A percentile compares a stretch with the other conserved stretches of the same genome.
These are phyloP conservation scores for Ganoderma lingzhi DNA, from an alignment of 1,284 basidiomycete genomes.

Conservation along the genomic window DNA sequence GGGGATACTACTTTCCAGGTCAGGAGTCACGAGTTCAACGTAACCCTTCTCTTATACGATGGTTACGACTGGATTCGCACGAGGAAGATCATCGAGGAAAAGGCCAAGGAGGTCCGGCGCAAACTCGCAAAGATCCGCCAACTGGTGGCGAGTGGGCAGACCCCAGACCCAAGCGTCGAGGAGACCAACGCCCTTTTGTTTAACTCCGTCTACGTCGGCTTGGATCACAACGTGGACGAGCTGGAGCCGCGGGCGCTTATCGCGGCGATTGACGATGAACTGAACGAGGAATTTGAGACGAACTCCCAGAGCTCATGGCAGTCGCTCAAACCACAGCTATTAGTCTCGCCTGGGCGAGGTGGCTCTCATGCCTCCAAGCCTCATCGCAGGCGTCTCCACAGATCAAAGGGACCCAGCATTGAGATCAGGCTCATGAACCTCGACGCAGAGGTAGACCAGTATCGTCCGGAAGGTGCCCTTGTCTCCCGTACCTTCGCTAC, in stretches of 20 bases:
- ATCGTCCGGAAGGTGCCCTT: constrained; percentile 61
- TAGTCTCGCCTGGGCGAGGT: constrained; percentile 48
- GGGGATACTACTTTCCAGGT: constrained; percentile 61
- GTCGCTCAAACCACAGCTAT: constrained; percentile 61
- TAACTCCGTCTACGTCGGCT: constrained; percentile 92
- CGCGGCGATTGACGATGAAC: constrained; percentile 91
- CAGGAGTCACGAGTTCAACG: constrained; percentile 66
- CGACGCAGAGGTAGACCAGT: constrained; percentile 73
- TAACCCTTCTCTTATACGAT: constrained; percentile 82
- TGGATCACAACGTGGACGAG: constrained; percentile 76
- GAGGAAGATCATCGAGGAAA: constrained; percentile 86
- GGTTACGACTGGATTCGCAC: constrained; percentile 95
- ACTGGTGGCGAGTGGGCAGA: constrained; percentile 92
- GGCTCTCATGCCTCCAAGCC: constrained; percentile 51
- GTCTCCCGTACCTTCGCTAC: constrained; percentile 74
- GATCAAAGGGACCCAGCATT: constrained; percentile 84
- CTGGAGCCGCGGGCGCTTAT: constrained; percentile 82
- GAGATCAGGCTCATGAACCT: constrained; percentile 83
- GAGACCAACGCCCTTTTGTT: constrained; percentile 84
- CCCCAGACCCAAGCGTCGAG: constrained; percentile 84
- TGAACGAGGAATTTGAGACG: constrained; percentile 79
- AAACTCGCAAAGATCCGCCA: constrained; percentile 92
- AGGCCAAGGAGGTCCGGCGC: constrained; percentile 87
- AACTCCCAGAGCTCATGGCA: constrained; percentile 88
- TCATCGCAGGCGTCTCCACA: constrained; percentile 70